Evolutionary conservation across 768 basidiomycete genomes (phyloP), one percentile per base, ranked within the genome.

Genomic region (Lanmaoa rubissima): DNA sequence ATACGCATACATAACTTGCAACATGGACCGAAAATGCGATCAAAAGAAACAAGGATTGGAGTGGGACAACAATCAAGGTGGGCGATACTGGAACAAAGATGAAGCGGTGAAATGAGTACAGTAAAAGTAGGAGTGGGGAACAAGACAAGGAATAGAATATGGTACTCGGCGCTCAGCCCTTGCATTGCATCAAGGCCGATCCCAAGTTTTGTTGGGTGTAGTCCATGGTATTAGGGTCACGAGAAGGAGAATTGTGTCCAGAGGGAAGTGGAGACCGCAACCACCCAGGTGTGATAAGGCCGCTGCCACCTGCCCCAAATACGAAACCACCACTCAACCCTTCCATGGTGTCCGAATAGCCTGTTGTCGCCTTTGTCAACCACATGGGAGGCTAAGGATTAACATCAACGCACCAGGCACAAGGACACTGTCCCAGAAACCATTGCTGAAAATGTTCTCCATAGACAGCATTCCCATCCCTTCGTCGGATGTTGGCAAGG

Each of bases 351-450:
- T 89, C 88, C 41, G 83, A 82, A 65, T 90, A 93, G 4, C 92
- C 91, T 92, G 58, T 42, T 41, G 21, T 52, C 21, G 28, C 31
- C 55, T 43, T 58, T n/a, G 44, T 54, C 47, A 57, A 48, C 54
- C 4, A 50, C 12, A 35, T 38, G 14, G 49, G 38, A 54, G 17
- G 45, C 42, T 41, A 38, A 47, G 2, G 1, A 47, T 40, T 14
- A 21, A 35, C 10, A 45, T 40, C 42, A 44, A 78, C 85, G 54
- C 65, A 90, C 90, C 92, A 59, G 92, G 92, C 26, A 94, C 87
- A 36, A 94, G 81, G 65, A 93, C 84, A 61, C 81, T 92, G 70
- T 93, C 92, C 92, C 92, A 94, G 70, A 94, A 94, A 41, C 83
- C 84, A 56, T 78, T 83, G 58, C 83, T 87, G 51, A 94, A 76